Base-by-base conservation (phyloP, 164 flowering plant species). In the Akebia trifoliata region DNA sequence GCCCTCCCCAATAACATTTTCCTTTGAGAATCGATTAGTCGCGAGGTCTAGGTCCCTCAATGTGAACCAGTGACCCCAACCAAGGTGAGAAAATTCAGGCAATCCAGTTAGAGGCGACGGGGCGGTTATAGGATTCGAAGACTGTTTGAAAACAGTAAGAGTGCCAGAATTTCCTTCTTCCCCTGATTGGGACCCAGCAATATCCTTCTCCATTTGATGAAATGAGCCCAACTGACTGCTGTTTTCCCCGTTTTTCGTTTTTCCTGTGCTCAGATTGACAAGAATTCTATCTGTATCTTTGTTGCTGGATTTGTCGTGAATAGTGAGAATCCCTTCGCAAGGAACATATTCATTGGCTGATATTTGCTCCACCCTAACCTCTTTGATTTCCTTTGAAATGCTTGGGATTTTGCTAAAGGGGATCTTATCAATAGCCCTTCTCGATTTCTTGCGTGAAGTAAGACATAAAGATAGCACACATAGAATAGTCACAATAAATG, bases 1-100 rank as follows among this genome's bases (percentile, higher is more conserved):
- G 42, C 97, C 97, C 69, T 90, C 95, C 52, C 97, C 97, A 64
- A 87, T 71, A 35, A 90, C 50, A 71, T 85, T 83, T 40, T 87
- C 93, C 66, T 78, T 83, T 9, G 93, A 74, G 63, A 90, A 90
- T 12, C 74, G 76, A 54, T 78, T 73, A 4, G 97, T 90, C 21
- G 97, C 93, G 45, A 69, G 57, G 47, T 90, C 91, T 6, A 90
- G 77, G 62, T 90, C 97, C 60, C 97, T 74, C 51, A 90, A 54
- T 1, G 97, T 90, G 68, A 90, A 90, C 95, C 97, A 90, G 60
- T 90, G 95, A 48, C 97, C 97, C 97, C 97, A 90, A 45, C 93
- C 95, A 29, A 90, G 81, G 61, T 81, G 97, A 52, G 97, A 90
- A 56, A 87, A 75, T 60, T 90, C 96, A 8, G 97, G 94, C 53